Conservation (phyloP, 1,284 basidiomycete genomes). For the Omphalotus olearius region DNA sequence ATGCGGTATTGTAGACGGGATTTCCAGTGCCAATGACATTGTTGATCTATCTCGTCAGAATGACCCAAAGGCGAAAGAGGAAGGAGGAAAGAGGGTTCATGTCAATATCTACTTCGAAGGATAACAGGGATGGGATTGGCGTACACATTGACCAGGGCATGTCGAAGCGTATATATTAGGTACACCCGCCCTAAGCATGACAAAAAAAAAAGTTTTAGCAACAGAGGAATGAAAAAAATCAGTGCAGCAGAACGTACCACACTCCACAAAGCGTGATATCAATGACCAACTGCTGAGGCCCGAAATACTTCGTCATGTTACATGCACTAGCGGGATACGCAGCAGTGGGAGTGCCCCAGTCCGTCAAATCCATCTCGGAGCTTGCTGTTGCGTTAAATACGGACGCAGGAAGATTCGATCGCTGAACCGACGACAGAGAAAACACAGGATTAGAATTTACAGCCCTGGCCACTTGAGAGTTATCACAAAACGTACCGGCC, state of each 20-base stretch:
- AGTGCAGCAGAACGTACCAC: constrained; percentile 30
- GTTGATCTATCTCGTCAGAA: neutral
- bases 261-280: constrained; percentile 51
- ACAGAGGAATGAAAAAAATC: too few relatives aligned
- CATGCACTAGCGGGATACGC: constrained; percentile 43
- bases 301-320: constrained; percentile 48
- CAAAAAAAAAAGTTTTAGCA: neutral
- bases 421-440: constrained; percentile 22
- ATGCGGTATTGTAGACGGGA: constrained; percentile 6
- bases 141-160: constrained; percentile 10
- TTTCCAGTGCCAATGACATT: constrained; percentile 11
- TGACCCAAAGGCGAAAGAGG: neutral
- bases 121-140: neutral
- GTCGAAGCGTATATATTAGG: constrained; percentile 11
- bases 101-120: too few relatives aligned
- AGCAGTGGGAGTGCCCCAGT: constrained; percentile 59
- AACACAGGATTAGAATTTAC: neutral
- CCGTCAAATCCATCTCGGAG: constrained; percentile 43
- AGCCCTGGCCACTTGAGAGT: neutral
- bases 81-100: neutral
- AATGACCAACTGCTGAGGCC: constrained; percentile 47
- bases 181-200: constrained; percentile 9
- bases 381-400: constrained; percentile 26
- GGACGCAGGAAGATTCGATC: constrained; percentile 37
- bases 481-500: constrained; percentile 39